A percentile compares a stretch with the other conserved stretches of the same genome.
Evolutionary conservation across 1,139 yeast genomes (phyloP).

Genomic region (Saccharomyces hybrid): DNA sequence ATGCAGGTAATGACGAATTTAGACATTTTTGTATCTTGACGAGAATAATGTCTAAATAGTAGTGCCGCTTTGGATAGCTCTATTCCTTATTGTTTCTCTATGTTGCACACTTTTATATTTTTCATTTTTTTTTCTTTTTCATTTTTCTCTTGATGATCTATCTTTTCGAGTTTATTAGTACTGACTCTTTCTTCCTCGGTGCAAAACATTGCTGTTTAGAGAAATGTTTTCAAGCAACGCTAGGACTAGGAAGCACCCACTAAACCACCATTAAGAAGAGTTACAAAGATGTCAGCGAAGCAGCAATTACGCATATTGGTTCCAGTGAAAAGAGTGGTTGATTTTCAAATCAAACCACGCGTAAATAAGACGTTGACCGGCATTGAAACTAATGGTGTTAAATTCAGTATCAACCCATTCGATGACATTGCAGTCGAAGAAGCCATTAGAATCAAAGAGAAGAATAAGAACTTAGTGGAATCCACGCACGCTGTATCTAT

Average conservation of each 20-base stretch:
- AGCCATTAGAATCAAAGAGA: constrained; percentile 71
- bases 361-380: constrained; percentile 83
- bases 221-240: background rate
- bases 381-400: constrained; percentile 83
- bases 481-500: constrained; percentile 86
- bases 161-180: background rate
- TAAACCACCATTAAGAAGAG: constrained; percentile 10
- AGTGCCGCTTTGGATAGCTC: background rate
- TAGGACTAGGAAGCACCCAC: background rate
- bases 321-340: constrained; percentile 92
- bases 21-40: constrained; percentile 4
- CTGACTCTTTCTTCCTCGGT: background rate
- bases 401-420: constrained; percentile 91
- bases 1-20: constrained; percentile 16
- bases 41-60: background rate
- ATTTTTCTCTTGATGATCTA: background rate
- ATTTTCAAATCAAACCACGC: constrained; percentile 87
- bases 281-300: background rate
- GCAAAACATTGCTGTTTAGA: background rate
- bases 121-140: background rate
- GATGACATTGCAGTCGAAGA: constrained; percentile 97
- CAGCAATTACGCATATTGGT: constrained; percentile 64
- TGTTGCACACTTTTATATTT: background rate
- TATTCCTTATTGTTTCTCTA: background rate
- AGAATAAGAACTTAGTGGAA: constrained; percentile 65